phyloP scores from a whole-genome alignment of 495 filamentous ascomycete species.

The Aspergillus bertholletiae region DNA sequence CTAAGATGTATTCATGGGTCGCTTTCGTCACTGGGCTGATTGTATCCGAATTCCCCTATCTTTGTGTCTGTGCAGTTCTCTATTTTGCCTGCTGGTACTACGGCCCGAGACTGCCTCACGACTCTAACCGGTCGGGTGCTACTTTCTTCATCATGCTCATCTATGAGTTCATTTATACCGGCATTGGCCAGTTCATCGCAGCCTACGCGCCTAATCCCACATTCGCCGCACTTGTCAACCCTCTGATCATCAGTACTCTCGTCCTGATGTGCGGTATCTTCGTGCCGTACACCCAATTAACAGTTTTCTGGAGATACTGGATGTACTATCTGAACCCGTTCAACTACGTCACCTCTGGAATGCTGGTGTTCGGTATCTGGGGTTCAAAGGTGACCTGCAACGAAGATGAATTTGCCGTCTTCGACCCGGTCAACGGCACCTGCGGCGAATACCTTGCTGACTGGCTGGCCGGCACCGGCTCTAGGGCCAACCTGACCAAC shows the following conservation, averaged over 20 bases:
- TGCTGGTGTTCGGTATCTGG: constrained; percentile 49
- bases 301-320: constrained; percentile 68
- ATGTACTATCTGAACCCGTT: constrained; percentile 71
- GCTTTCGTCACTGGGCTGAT: constrained; percentile 51
- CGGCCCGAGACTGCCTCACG: constrained; percentile 38
- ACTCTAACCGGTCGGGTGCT: constrained; percentile 45
- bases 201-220: constrained; percentile 57
- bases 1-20: constrained; percentile 54
- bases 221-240: constrained; percentile 52
- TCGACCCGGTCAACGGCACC: constrained; percentile 42
- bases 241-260: constrained; percentile 56
- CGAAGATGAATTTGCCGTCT: constrained; percentile 44
- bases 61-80: constrained; percentile 46
- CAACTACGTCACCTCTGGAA: constrained; percentile 58
- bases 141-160: constrained; percentile 55
- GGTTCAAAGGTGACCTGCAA: constrained; percentile 50
- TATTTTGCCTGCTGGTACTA: constrained; percentile 55
- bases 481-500: constrained; percentile 40
- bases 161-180: constrained; percentile 55
- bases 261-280: constrained; percentile 52
- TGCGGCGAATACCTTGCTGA: constrained; percentile 48
- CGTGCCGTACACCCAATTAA: constrained; percentile 44
- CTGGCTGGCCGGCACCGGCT: constrained; percentile 39
- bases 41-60: constrained; percentile 52
- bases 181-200: constrained; percentile 60